Percentiles rank a stretch among this genome's conserved stretches.
phyloP scores from a whole-genome alignment of 495 filamentous ascomycete species.

The Xylaria scruposa region DNA sequence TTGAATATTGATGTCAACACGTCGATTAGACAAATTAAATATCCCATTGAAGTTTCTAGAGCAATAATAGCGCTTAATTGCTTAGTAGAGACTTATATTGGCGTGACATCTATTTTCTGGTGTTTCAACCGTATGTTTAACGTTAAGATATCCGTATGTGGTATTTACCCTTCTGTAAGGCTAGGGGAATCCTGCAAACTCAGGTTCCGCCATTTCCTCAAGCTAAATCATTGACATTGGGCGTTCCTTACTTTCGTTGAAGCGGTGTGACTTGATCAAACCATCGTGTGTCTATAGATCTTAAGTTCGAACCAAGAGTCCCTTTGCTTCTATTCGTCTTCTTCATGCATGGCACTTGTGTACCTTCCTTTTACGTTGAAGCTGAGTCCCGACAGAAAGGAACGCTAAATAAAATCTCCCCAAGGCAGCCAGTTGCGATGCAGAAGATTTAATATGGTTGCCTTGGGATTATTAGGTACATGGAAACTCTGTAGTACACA shows the following conservation, averaged over 20 bases:
- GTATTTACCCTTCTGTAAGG: neutral
- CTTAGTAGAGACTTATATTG: neutral
- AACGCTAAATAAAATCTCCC: neutral
- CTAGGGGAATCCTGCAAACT: slow-evolving; percentile 1
- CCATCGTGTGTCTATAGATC: neutral
- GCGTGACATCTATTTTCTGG: neutral
- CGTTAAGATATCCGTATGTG: neutral
- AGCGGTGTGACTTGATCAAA: slow-evolving; percentile 11
- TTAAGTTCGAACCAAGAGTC: neutral
- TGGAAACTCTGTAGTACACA: neutral
- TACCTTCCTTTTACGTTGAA: slow-evolving; percentile 11
- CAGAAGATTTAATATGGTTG: neutral
- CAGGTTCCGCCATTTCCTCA: slow-evolving; percentile 5
- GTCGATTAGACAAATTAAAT: neutral
- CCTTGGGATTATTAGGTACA: neutral
- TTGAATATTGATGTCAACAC: neutral
- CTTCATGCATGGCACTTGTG: neutral
- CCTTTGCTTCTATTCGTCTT: neutral
- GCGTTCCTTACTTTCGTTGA: neutral
- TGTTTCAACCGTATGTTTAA: neutral
- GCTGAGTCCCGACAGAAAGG: slow-evolving; percentile 5
- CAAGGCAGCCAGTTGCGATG: slow-evolving; percentile 7
- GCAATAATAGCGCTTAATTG: neutral
- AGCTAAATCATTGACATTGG: neutral
- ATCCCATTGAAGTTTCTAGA: neutral